A percentile compares a stretch with the other conserved stretches of the same genome.
These are phyloP conservation scores for Cyberlindnera subsufficiens DNA, from an alignment of 805 yeast species.

Conservation along the genomic window DNA sequence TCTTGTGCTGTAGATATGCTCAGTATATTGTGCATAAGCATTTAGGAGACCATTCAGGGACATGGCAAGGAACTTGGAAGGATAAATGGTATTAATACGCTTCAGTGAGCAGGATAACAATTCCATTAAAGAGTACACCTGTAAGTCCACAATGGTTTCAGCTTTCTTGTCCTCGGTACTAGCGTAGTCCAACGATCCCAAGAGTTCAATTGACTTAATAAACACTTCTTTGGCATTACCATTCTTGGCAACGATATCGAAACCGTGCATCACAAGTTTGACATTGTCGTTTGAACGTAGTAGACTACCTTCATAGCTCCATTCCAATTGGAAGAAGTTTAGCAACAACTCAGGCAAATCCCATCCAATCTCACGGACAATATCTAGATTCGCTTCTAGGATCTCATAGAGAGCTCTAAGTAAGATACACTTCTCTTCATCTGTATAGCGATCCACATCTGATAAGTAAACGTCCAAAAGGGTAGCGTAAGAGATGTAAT, in stretches of 20 bases:
- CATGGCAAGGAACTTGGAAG: constrained; percentile 75
- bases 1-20: constrained; percentile 26
- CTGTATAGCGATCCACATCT: constrained; percentile 39
- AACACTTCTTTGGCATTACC: constrained; percentile 84
- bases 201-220: constrained; percentile 61
- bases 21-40: constrained; percentile 38
- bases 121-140: constrained; percentile 64
- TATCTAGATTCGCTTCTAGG: constrained; percentile 38
- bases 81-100: constrained; percentile 62
- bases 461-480: constrained; percentile 56
- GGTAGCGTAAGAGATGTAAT: constrained; percentile 68
- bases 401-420: constrained; percentile 39
- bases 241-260: constrained; percentile 54
- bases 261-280: constrained; percentile 36
- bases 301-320: constrained; percentile 38
- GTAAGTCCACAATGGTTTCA: constrained; percentile 29
- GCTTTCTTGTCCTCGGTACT: constrained; percentile 1
- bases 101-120: constrained; percentile 52
- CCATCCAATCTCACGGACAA: constrained; percentile 79
- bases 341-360: constrained; percentile 73
- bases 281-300: constrained; percentile 14
- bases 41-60: constrained; percentile 54
- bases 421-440: constrained; percentile 45
- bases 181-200: constrained; percentile 32
- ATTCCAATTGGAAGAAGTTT: constrained; percentile 38